Percentiles rank a stretch among this genome's conserved stretches.
These are phyloP conservation scores for Prosopis cineraria DNA, from an alignment of 306 rosid species.

Conservation along the genomic window DNA sequence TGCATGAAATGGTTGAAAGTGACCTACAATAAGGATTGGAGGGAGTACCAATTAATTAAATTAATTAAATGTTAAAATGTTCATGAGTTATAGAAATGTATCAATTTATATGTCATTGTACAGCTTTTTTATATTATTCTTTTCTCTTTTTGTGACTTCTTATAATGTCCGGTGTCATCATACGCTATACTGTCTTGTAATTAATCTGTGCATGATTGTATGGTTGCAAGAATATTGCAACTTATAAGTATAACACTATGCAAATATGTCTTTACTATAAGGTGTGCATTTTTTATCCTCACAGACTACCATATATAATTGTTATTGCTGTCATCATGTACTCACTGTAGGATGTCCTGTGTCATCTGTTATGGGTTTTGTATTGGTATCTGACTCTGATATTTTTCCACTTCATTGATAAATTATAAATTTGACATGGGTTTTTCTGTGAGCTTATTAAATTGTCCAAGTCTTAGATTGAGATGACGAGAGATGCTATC, in stretches of 20 bases:
- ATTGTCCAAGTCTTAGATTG: constrained; percentile 5
- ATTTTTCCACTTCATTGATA: not conserved
- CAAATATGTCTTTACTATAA: not conserved
- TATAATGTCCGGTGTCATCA: not conserved
- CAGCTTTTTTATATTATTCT: not conserved
- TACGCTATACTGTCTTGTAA: not conserved
- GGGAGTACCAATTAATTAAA: too few relatives aligned
- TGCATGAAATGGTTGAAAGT: too few relatives aligned
- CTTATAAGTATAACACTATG: not conserved
- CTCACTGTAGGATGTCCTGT: not conserved
- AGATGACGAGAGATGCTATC: not conserved
- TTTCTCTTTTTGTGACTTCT: not conserved
- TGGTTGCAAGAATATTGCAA: constrained; percentile 17
- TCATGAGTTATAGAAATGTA: not conserved
- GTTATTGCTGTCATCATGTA: not conserved
- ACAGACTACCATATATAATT: not conserved
- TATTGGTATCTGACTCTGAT: not conserved
- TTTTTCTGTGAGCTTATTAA: not conserved
- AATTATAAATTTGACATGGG: constrained; percentile 1
- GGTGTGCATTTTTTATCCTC: not conserved
- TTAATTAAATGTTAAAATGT: constrained; percentile 1
- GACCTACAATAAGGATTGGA: too few relatives aligned
- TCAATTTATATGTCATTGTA: not conserved
- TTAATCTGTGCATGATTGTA: not conserved
- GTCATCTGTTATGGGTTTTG: constrained; percentile 17